These are phyloP conservation scores for Rubus parviflorus DNA, from an alignment of 306 rosid species.

Conservation along the genomic window DNA sequence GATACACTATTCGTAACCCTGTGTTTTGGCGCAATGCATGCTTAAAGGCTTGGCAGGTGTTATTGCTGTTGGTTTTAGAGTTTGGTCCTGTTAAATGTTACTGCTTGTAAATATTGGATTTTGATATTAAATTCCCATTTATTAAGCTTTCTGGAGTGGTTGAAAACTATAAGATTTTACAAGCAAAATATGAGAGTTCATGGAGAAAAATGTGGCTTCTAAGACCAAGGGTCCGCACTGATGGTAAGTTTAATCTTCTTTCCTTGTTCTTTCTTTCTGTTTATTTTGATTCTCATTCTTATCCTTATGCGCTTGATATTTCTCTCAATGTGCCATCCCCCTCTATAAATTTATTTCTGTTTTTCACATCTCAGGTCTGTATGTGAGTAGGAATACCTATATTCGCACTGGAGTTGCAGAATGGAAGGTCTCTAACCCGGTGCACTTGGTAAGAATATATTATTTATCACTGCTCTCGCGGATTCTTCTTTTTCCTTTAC, in stretches of 20 bases:
- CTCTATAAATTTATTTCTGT: constrained; percentile 10
- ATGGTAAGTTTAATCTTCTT: constrained; percentile 51
- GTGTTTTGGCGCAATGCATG: constrained; percentile 91
- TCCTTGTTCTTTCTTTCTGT: neutral
- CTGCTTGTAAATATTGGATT: constrained; percentile 22
- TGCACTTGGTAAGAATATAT: constrained; percentile 67
- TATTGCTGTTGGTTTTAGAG: constrained; percentile 20
- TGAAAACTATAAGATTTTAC: constrained; percentile 74
- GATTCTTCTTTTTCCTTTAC: neutral
- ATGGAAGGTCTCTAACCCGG: constrained; percentile 88
- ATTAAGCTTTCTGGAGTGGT: constrained; percentile 72
- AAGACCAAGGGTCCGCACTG: constrained; percentile 89
- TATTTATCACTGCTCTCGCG: neutral
- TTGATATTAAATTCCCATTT: constrained; percentile 27
- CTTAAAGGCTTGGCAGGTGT: constrained; percentile 99
- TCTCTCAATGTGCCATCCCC: neutral
- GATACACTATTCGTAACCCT: constrained; percentile 87
- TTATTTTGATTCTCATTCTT: neutral
- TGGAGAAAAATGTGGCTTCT: constrained; percentile 97
- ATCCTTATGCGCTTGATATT: neutral
- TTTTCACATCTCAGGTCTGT: constrained; percentile 61
- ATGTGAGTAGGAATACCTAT: constrained; percentile 94
- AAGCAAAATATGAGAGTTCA: constrained; percentile 70
- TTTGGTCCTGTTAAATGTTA: constrained; percentile 15
- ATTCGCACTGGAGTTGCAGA: constrained; percentile 91